A percentile compares a stretch with the other conserved stretches of the same genome.
phyloP scores from a whole-genome alignment of 192 early-diverging fungal species.

The Coemansia sp. region DNA sequence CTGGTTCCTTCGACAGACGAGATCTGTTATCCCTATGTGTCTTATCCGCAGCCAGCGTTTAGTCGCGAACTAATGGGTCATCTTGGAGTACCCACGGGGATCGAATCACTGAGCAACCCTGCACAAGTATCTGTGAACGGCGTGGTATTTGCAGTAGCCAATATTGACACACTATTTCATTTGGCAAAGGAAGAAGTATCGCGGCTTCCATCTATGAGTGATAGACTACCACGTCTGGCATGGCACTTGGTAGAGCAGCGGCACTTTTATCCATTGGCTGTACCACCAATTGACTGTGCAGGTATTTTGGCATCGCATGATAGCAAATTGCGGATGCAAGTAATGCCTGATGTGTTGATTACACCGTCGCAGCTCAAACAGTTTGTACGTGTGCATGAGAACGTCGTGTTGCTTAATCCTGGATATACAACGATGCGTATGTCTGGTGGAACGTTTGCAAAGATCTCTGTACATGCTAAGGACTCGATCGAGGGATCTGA shows the following conservation, averaged over 20 bases:
- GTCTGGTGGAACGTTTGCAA: slow-evolving; percentile 79
- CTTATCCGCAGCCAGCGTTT: slow-evolving; percentile 85
- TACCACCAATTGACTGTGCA: slow-evolving; percentile 49
- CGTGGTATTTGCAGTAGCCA: slow-evolving; percentile 70
- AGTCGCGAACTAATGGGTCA: slow-evolving; percentile 17
- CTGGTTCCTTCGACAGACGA: slow-evolving; percentile 79
- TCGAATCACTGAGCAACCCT: slow-evolving; percentile 68
- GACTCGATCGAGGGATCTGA: background rate
- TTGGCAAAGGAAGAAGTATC: slow-evolving; percentile 66
- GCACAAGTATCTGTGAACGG: slow-evolving; percentile 82
- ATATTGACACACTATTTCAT: slow-evolving; percentile 71
- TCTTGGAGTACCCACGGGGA: slow-evolving; percentile 28
- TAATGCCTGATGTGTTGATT: slow-evolving; percentile 82
- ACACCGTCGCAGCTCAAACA: slow-evolving; percentile 68
- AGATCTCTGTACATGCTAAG: slow-evolving; percentile 64
- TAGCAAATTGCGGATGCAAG: slow-evolving; percentile 38
- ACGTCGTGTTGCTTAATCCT: slow-evolving; percentile 81
- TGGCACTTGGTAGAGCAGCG: slow-evolving; percentile 79
- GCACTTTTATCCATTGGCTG: slow-evolving; percentile 82
- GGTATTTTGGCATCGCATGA: slow-evolving; percentile 39
- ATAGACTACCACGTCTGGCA: slow-evolving; percentile 69
- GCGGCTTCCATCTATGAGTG: slow-evolving; percentile 46
- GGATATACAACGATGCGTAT: slow-evolving; percentile 67
- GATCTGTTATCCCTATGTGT: slow-evolving; percentile 63
- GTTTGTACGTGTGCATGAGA: slow-evolving; percentile 70